Evolutionary conservation across 257 asterid genomes (phyloP).

Genomic region (Eucommia ulmoides): DNA sequence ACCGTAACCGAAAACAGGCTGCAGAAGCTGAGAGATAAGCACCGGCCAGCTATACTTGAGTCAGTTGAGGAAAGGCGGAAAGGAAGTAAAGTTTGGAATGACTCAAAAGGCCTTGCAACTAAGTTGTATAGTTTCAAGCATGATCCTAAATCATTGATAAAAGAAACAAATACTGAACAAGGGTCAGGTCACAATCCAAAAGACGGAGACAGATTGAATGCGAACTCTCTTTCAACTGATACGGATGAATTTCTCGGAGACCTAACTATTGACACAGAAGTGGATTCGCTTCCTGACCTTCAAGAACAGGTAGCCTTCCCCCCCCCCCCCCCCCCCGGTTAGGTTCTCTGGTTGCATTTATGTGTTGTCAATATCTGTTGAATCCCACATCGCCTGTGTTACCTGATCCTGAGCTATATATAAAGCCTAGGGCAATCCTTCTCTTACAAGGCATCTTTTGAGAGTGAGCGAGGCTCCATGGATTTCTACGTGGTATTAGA

Average conservation of each 20-base stretch:
- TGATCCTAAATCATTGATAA: conserved; percentile 27
- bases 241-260: conserved; percentile 42
- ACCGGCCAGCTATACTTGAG: conserved; percentile 60
- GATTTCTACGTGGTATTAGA: too few species aligned
- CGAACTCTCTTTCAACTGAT: conserved; percentile 32
- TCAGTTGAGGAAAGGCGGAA: conserved; percentile 53
- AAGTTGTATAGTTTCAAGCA: conserved; percentile 86
- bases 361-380: too few species aligned
- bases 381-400: too few species aligned
- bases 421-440: too few species aligned
- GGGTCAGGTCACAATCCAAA: conserved; percentile 24
- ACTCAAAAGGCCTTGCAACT: conserved; percentile 66
- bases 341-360: too few species aligned
- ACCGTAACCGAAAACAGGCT: conserved; percentile 55
- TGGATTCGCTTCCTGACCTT: conserved; percentile 67
- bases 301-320: conserved; percentile 67
- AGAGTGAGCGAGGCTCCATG: too few species aligned
- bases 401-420: too few species aligned
- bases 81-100: conserved; percentile 43
- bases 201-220: conserved; percentile 13
- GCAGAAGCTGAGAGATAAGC: conserved; percentile 55
- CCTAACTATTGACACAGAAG: conserved; percentile 42
- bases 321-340: too few species aligned
- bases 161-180: conserved; percentile 32
- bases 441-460: too few species aligned